phyloP scores from a whole-genome alignment of 176 grass and related monocot species.

The Cocos nucifera region DNA sequence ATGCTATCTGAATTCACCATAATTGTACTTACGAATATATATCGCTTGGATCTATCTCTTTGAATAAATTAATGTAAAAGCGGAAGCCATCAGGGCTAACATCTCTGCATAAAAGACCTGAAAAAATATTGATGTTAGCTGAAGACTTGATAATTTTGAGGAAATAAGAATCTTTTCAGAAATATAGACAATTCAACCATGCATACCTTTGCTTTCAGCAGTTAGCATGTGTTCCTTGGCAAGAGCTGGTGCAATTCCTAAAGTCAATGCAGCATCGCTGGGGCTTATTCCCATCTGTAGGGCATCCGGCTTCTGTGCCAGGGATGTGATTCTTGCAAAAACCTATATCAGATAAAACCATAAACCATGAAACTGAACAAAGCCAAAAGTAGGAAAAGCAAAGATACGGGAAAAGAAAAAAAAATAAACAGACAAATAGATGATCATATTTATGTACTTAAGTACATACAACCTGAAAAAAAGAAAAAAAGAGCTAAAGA shows the following conservation, averaged over 20 bases:
- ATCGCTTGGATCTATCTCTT: conserved; percentile 81
- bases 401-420: not conserved
- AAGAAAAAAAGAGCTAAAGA: no score
- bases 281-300: conserved; percentile 87
- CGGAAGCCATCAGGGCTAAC: conserved; percentile 83
- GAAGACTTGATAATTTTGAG: no score
- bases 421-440: not conserved
- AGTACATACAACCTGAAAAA: no score
- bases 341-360: conserved; percentile 37
- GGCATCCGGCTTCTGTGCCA: conserved; percentile 68
- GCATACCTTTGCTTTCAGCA: conserved; percentile 89
- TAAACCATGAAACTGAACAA: not conserved
- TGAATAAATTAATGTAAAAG: conserved; percentile 89
- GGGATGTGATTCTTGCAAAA: conserved; percentile 72
- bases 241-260: conserved; percentile 94
- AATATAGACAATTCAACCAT: no score
- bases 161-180: no score
- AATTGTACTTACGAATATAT: conserved; percentile 63
- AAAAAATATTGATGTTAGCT: conserved; percentile 6
- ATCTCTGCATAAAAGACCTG: conserved; percentile 89
- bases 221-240: conserved; percentile 90
- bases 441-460: not conserved
- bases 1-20: not conserved
- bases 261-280: conserved; percentile 86
- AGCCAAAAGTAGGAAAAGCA: not conserved